phyloP scores from a whole-genome alignment of 164 flowering plant genomes.

The Liriodendron chinense region DNA sequence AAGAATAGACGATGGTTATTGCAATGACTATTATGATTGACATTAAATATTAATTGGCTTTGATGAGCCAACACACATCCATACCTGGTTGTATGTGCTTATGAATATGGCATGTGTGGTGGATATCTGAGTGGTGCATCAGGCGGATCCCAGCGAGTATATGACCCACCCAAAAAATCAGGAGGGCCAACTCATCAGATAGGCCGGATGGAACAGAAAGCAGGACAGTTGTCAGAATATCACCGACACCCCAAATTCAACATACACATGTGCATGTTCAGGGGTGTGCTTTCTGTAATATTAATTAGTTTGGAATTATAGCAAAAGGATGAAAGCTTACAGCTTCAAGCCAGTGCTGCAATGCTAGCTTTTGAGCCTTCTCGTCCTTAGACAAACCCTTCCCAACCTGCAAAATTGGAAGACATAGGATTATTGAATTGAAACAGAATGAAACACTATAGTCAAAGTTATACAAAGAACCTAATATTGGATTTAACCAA shows the following conservation, averaged over 20 bases:
- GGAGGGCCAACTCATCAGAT: too few relatives aligned
- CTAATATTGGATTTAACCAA: neutral
- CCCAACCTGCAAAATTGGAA: conserved; percentile 47
- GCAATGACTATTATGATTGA: neutral
- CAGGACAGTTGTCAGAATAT: too few relatives aligned
- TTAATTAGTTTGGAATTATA: neutral
- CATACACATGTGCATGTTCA: too few relatives aligned
- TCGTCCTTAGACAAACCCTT: conserved; percentile 76
- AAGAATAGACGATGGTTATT: neutral
- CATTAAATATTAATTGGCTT: neutral
- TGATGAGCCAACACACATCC: too few relatives aligned
- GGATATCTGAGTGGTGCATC: too few relatives aligned
- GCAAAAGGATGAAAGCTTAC: conserved; percentile 32
- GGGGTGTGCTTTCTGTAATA: neutral
- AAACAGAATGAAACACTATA: neutral
- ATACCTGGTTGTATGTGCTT: too few relatives aligned
- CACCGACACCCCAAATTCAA: too few relatives aligned
- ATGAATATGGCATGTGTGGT: too few relatives aligned
- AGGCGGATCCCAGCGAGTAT: too few relatives aligned
- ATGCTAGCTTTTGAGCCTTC: conserved; percentile 68
- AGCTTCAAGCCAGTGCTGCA: conserved; percentile 86
- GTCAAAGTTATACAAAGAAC: neutral
- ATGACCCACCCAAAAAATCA: too few relatives aligned
- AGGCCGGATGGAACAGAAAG: too few relatives aligned
- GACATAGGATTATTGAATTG: neutral